Evolutionary conservation across 108 stramenopile genomes (phyloP), one percentile per base, ranked within the genome.

Genomic region (Conticribra weissflogii): DNA sequence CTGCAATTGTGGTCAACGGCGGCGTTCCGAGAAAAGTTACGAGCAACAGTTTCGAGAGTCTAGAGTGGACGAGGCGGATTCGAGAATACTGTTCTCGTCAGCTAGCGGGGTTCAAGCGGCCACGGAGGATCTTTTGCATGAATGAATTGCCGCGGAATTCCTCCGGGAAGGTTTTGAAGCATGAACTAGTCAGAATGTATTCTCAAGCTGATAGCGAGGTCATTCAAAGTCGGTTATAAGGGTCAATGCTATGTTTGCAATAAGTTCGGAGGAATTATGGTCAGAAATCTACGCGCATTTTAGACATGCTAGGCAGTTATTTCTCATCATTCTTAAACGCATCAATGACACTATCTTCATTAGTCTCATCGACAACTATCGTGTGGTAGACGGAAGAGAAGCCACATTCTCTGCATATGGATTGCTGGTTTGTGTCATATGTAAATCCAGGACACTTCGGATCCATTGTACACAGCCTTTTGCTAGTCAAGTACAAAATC

Each of bases 101-200:
- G 9, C 68, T 92, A 30, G 85, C 94, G 19, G 79, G 79, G 16
- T 92, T 88, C 75, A 95, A 95, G 62, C 74, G 74, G 8, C 94
- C 94, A 17, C 74, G 83, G 31, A 45, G 55, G 21, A 49, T 87
- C 14, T 88, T 89, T 64, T 36, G 56, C 29, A 49, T 80, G 59
- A 49, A 82, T 51, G 23, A 66, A 24, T 63, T 95, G 48, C 94
- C 94, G 15, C 72, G 82, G 41, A 95, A 91, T 29, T 74, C 86
- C 2, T 86, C 88, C 1, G 94, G 94, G 21, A 95, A 95, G 74
- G 67, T 92, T 19, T 53, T 90, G 36, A 92, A 95, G 63, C 71
- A 63, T 31, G 36, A 36, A 25, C 62, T 88, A 28, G 59, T 73
- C 15, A 27, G 36, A 54, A 29, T 54, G 21, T 72, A 61, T 31